Percentiles rank a stretch among this genome's conserved stretches.
These are phyloP conservation scores for Spathaspora gorwiae DNA, from an alignment of 805 yeast genomes.

Conservation along the genomic window DNA sequence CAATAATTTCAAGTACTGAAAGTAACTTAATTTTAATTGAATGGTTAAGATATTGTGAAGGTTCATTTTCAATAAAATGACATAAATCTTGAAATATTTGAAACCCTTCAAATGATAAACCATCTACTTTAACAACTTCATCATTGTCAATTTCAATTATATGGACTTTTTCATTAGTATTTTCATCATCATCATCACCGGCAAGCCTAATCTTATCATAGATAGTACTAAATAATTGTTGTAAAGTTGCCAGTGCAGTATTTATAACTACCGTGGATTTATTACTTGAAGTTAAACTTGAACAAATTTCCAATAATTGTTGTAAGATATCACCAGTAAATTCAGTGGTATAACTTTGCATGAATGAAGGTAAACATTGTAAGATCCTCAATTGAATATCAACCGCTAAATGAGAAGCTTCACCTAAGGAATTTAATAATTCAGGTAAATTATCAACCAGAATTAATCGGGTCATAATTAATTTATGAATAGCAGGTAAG, in stretches of 20 bases:
- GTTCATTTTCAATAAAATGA: constrained; percentile 53
- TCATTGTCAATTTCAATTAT: constrained; percentile 34
- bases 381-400: constrained; percentile 84
- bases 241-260: constrained; percentile 90
- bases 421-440: constrained; percentile 63
- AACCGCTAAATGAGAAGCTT: constrained; percentile 68
- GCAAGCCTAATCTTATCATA: constrained; percentile 61
- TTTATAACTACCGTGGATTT: constrained; percentile 75
- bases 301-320: constrained; percentile 61
- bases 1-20: constrained; percentile 79
- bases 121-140: constrained; percentile 38
- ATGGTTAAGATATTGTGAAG: constrained; percentile 48
- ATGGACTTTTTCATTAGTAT: background rate
- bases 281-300: constrained; percentile 63
- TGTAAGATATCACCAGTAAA: constrained; percentile 55
- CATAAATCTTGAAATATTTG: constrained; percentile 72
- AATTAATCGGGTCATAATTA: constrained; percentile 52
- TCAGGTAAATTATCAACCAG: constrained; percentile 49
- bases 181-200: constrained; percentile 1
- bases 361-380: constrained; percentile 74
- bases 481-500: constrained; percentile 61
- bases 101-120: constrained; percentile 64
- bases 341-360: constrained; percentile 55
- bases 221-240: constrained; percentile 73
- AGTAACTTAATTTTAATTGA: constrained; percentile 51